phyloP scores from a whole-genome alignment of 192 early-diverging fungal genomes.

The Backusella sp. region DNA sequence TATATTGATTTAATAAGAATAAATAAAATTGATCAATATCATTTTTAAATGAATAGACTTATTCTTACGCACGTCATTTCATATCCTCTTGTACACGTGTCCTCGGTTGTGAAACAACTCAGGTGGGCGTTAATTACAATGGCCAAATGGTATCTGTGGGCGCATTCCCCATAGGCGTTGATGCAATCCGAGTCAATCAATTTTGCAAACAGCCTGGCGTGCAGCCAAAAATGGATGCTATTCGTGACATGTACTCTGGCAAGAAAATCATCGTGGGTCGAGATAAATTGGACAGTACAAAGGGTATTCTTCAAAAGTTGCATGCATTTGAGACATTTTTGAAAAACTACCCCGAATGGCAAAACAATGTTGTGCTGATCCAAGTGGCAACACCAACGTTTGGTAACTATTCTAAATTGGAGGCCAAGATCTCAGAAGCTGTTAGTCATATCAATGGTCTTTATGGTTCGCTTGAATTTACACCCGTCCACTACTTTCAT shows the following conservation, averaged over 20 bases:
- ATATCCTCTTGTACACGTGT: conserved; percentile 91
- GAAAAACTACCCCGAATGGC: conserved; percentile 88
- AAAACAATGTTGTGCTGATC: conserved; percentile 90
- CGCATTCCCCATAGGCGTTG: conserved; percentile 97
- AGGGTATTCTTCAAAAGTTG: conserved; percentile 93
- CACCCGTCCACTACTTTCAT: conserved; percentile 92
- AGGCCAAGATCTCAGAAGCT: conserved; percentile 85
- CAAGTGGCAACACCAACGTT: conserved; percentile 93
- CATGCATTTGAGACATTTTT: conserved; percentile 93
- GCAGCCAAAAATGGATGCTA: conserved; percentile 72
- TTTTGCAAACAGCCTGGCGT: conserved; percentile 72
- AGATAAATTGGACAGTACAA: conserved; percentile 92
- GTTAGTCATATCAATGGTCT: conserved; percentile 92
- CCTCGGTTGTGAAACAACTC: conserved; percentile 93
- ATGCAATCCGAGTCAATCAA: conserved; percentile 67
- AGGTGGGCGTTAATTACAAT: conserved; percentile 82
- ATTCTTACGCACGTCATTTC: conserved; percentile 94
- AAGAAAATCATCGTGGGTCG: conserved; percentile 96
- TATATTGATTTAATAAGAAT: background rate
- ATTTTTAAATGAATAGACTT: conserved; percentile 54
- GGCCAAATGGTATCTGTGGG: conserved; percentile 80
- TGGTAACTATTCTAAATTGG: conserved; percentile 67
- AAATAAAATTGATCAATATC: background rate
- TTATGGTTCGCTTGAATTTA: conserved; percentile 93
- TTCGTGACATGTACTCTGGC: conserved; percentile 82